These are phyloP conservation scores for Phyllosticta paracitricarpa DNA, from an alignment of 2,329 filamentous ascomycete species.

Conservation along the genomic window DNA sequence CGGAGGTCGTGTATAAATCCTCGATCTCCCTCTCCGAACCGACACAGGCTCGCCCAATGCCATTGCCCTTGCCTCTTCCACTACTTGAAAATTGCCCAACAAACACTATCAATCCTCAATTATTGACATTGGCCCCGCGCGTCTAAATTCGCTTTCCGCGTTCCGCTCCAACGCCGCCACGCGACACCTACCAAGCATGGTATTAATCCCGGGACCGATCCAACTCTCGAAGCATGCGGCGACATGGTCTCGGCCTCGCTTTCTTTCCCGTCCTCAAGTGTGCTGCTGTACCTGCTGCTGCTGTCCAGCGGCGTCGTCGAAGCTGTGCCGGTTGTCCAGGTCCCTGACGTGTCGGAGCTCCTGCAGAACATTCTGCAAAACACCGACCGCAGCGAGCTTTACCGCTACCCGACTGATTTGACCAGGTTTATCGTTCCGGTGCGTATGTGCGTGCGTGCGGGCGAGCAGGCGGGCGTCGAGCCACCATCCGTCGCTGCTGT, in stretches of 20 bases:
- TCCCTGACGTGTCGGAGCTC: slow-evolving; percentile 33
- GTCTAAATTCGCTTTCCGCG: neutral
- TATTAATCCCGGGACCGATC: neutral
- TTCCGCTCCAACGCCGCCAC: neutral
- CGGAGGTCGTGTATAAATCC: neutral
- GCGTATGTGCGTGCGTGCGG: neutral
- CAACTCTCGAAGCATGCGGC: neutral
- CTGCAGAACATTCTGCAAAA: slow-evolving; percentile 48
- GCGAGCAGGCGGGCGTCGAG: neutral
- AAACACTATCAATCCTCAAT: neutral
- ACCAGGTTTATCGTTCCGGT: slow-evolving; percentile 49
- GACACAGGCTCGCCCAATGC: neutral
- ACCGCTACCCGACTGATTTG: slow-evolving; percentile 52
- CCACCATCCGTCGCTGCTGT: neutral
- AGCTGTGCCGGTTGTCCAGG: neutral
- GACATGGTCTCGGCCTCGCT: neutral
- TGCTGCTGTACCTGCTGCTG: neutral
- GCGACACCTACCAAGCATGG: neutral
- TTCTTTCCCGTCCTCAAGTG: neutral
- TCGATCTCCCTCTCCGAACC: neutral
- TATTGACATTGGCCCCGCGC: neutral
- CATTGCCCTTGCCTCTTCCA: neutral
- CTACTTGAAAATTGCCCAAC: neutral
- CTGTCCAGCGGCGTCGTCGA: neutral
- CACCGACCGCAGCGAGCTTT: slow-evolving; percentile 40